Base-by-base conservation (phyloP, 2,329 filamentous ascomycete species). In the Pyrenochaeta sp. region DNA sequence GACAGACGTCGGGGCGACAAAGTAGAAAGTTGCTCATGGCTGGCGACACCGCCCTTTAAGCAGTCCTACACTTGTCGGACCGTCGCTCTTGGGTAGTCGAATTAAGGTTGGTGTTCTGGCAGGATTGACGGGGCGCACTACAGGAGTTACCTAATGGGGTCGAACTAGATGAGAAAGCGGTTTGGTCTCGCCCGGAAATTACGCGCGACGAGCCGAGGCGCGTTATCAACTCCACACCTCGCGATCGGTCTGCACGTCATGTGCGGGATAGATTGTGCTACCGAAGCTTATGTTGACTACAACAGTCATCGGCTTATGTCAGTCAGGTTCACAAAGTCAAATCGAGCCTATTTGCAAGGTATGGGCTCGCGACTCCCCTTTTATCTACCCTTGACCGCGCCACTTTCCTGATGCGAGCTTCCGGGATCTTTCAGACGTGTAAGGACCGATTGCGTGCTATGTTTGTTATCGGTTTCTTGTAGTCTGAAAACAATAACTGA, bases 121-220 rank as follows among this genome's bases (percentile, higher is more conserved):
- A 36, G 39, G 43, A 47, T 59, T 29, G 43, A 52, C 49, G 51
- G 23, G 23, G 23, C 23, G 23, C 23, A 5, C 23, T 4, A 5
- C 31, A 23, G 42, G 35, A 29, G 20, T 31, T 30, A 45, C 56
- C 51, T 45, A 47, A 59, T 42, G 45, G 27, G 50, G 49, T 14
- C 12, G 37, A 29, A 36, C 56, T 62, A 62, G 43, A 15, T 2
- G 14, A 14, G 21, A 45, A 55, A 55, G 29, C 7, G 49, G 59
- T 30, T 58, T 61, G 51, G 58, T 56, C 37, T 62, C 59, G 59
- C 41, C 56, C 59, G 56, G 43, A 49, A 17, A 33, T 12, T 55
- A 37, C 10, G 32, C 46, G 46, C 60, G 60, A 60, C 51, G 45
- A 58, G 49, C 60, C 60, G 60, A 58, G 5, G 21, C 42, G 42